These are phyloP conservation scores for Sanguinoderma infundibulare DNA, from an alignment of 1,284 basidiomycete species.

Conservation along the genomic window DNA sequence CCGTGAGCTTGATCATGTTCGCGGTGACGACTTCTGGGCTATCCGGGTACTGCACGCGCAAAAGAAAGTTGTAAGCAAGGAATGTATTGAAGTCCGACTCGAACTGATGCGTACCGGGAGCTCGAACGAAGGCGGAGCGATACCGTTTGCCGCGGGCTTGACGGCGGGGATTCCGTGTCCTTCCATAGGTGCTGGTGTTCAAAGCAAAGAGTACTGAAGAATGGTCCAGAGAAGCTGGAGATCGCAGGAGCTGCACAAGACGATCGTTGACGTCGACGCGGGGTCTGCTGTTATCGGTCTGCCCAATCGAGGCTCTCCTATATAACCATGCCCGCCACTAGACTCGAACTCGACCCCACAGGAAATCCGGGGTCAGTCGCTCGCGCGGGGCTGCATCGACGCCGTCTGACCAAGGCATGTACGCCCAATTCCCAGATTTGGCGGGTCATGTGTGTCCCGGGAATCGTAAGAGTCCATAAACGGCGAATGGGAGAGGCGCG, in stretches of 20 bases:
- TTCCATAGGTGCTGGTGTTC: neutral
- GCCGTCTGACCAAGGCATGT: constrained; percentile 16
- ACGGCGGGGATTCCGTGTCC: constrained; percentile 13
- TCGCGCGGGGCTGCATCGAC: neutral
- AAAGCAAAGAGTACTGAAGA: neutral
- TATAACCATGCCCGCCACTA: neutral
- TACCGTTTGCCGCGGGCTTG: constrained; percentile 34
- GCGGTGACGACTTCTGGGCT: constrained; percentile 58
- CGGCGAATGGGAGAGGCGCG: too few species aligned
- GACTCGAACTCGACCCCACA: too few species aligned
- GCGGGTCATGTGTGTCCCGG: constrained; percentile 22
- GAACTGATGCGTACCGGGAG: constrained; percentile 32
- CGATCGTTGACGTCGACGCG: neutral
- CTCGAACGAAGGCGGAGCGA: constrained; percentile 35
- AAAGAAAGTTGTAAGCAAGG: neutral
- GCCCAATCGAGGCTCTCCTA: constrained; percentile 10
- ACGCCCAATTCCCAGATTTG: constrained; percentile 17
- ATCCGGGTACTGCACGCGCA: constrained; percentile 48
- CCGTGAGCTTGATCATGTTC: constrained; percentile 54
- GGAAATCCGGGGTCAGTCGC: too few species aligned
- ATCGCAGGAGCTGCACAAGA: neutral
- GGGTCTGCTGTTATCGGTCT: neutral
- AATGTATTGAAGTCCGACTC: neutral
- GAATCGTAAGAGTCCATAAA: too few species aligned
- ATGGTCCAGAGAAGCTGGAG: too few species aligned